Conservation (phyloP, 2,329 filamentous ascomycete genomes). For the Macrophomina tecta region DNA sequence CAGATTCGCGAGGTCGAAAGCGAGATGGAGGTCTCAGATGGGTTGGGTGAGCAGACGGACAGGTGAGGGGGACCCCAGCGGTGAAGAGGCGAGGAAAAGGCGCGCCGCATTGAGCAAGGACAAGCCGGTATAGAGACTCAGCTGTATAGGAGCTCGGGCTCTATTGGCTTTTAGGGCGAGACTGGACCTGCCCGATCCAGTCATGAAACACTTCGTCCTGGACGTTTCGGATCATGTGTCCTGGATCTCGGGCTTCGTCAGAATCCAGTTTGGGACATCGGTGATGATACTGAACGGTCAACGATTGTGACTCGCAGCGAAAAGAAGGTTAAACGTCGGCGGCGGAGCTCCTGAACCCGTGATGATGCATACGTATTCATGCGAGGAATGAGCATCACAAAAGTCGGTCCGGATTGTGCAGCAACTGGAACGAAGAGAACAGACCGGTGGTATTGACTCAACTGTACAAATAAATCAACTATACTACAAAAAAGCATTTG, state of each 20-base stretch:
- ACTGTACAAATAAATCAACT: constrained; percentile 13
- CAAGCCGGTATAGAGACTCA: background rate
- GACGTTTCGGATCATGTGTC: background rate
- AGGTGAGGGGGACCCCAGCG: background rate
- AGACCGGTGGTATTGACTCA: constrained; percentile 10
- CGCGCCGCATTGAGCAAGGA: background rate
- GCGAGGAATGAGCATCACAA: background rate
- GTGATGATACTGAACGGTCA: background rate
- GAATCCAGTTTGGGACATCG: background rate
- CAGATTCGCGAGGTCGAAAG: background rate
- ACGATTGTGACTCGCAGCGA: background rate
- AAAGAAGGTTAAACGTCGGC: constrained; percentile 12
- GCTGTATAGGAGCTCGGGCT: constrained; percentile 18
- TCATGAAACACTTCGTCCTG: background rate
- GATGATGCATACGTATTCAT: background rate
- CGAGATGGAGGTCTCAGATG: constrained; percentile 9
- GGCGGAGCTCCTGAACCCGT: background rate
- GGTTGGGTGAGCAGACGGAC: background rate
- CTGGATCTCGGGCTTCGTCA: background rate
- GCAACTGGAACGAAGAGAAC: background rate
- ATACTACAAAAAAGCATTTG: constrained; percentile 4
- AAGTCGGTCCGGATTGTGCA: background rate
- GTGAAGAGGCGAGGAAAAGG: background rate
- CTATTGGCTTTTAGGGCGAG: constrained; percentile 4
- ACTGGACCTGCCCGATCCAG: constrained; percentile 12